These are phyloP conservation scores for Tolypocladium album DNA, from an alignment of 2,329 filamentous ascomycete genomes.

Conservation along the genomic window DNA sequence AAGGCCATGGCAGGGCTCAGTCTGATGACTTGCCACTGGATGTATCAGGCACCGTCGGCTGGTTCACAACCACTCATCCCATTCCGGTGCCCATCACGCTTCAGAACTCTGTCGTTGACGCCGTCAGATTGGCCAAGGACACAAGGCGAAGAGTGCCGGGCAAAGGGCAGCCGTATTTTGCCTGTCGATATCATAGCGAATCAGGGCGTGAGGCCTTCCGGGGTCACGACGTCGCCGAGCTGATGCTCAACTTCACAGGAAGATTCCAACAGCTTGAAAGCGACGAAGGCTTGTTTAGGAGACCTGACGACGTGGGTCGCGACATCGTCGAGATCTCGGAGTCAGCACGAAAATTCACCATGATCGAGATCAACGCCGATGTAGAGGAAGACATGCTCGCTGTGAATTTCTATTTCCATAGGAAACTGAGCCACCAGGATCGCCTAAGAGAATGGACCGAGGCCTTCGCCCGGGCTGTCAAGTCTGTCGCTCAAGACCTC, in stretches of 20 bases:
- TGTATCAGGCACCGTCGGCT: constrained; percentile 29
- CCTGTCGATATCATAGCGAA: constrained; percentile 18
- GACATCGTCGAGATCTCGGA: constrained; percentile 2
- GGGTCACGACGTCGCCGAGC: constrained; percentile 27
- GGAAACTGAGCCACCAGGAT: constrained; percentile 3
- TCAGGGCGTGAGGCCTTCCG: constrained; percentile 18
- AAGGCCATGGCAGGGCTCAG: constrained; percentile 29
- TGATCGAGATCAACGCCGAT: constrained; percentile 6
- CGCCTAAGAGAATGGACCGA: constrained; percentile 2
- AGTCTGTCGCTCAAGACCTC: neutral
- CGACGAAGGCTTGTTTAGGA: constrained; percentile 11
- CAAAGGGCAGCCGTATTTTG: constrained; percentile 28
- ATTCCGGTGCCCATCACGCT: constrained; percentile 9
- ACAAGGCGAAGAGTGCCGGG: constrained; percentile 18
- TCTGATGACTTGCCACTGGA: constrained; percentile 13
- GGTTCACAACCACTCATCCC: constrained; percentile 33
- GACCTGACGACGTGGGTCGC: neutral
- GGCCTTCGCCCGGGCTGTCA: neutral
- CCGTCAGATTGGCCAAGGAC: constrained; percentile 20
- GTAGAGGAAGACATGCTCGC: constrained; percentile 2
- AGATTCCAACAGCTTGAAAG: constrained; percentile 30
- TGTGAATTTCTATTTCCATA: constrained; percentile 3
- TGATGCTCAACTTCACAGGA: constrained; percentile 38
- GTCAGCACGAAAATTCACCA: neutral
- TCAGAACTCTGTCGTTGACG: constrained; percentile 1